phyloP scores from a whole-genome alignment of 176 grass and related monocot species.

The Hordeum vulgare region DNA sequence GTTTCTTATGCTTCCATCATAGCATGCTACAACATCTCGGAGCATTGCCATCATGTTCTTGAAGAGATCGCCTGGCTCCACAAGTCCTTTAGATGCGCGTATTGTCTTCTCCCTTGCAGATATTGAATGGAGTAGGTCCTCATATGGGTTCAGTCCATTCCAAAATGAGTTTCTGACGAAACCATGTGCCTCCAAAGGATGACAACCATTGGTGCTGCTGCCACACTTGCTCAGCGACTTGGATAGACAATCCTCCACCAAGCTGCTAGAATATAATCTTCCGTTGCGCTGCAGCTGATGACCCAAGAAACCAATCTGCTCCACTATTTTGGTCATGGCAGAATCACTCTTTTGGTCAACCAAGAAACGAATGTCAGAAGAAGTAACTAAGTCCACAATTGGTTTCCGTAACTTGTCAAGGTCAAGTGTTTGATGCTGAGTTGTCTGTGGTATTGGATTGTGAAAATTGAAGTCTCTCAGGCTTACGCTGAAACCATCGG shows the following conservation, averaged over 20 bases:
- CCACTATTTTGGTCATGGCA: conserved; percentile 44
- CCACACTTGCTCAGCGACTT: conserved; percentile 18
- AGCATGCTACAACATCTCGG: conserved; percentile 55
- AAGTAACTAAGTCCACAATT: conserved; percentile 28
- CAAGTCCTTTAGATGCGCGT: conserved; percentile 40
- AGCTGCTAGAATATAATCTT: conserved; percentile 40
- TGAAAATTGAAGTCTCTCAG: conserved; percentile 44
- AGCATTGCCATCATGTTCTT: conserved; percentile 73
- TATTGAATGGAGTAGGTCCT: conserved; percentile 50
- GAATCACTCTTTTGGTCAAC: conserved; percentile 44
- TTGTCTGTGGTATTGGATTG: conserved; percentile 4
- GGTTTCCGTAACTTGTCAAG: conserved; percentile 21
- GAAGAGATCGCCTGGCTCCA: conserved; percentile 47
- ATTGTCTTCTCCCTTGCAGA: conserved; percentile 48
- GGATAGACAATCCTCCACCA: conserved; percentile 45
- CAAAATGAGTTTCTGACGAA: conserved; percentile 49
- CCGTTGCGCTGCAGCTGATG: conserved; percentile 32
- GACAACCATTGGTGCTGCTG: not conserved
- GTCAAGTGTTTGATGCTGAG: conserved; percentile 11
- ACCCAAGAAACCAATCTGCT: conserved; percentile 69
- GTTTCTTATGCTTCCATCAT: conserved; percentile 57
- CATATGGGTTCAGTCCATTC: conserved; percentile 48
- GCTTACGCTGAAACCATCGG: conserved; percentile 53
- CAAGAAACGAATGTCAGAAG: conserved; percentile 35
- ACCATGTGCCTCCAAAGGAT: conserved; percentile 24